Conservation (phyloP, 176 grass and related monocot species). For the Panicum miliaceum region DNA sequence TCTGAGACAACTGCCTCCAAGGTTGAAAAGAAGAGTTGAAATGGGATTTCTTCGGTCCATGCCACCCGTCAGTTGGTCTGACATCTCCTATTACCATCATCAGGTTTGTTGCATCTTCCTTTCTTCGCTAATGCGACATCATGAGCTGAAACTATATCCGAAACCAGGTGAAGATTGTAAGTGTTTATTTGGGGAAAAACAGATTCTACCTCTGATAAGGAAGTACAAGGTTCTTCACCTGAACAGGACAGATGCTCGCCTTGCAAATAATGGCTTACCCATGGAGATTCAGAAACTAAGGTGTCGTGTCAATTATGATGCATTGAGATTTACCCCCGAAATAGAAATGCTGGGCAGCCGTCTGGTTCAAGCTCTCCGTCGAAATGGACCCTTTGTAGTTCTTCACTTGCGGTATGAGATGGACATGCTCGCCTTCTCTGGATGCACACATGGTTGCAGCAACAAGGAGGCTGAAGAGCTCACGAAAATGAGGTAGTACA, state of each 20-base stretch:
- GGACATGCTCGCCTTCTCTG: conserved; percentile 99
- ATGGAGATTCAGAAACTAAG: conserved; percentile 83
- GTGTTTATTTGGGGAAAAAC: conserved; percentile 54
- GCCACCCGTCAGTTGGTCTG: conserved; percentile 92
- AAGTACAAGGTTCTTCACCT: conserved; percentile 87
- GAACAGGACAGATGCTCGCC: conserved; percentile 82
- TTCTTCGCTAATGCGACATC: conserved; percentile 28
- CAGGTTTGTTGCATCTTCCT: conserved; percentile 54
- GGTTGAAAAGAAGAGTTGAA: conserved; percentile 78
- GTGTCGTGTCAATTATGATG: conserved; percentile 80
- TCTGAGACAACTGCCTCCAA: conserved; percentile 80
- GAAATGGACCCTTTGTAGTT: conserved; percentile 82
- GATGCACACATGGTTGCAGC: conserved; percentile 88
- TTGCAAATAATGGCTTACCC: conserved; percentile 88
- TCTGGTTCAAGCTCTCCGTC: conserved; percentile 69
- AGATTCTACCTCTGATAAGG: conserved; percentile 91
- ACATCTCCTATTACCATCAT: conserved; percentile 80
- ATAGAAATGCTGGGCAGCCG: conserved; percentile 82
- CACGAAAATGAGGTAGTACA: conserved; percentile 81
- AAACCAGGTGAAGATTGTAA: conserved; percentile 38
- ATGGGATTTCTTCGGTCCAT: conserved; percentile 71
- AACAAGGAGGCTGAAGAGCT: conserved; percentile 73
- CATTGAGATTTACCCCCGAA: conserved; percentile 85
- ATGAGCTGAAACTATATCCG: conserved; percentile 41
- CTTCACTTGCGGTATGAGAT: conserved; percentile 97